These are phyloP conservation scores for Cardamine chenopodiifolia DNA, from an alignment of 345 rosid species.

Conservation along the genomic window DNA sequence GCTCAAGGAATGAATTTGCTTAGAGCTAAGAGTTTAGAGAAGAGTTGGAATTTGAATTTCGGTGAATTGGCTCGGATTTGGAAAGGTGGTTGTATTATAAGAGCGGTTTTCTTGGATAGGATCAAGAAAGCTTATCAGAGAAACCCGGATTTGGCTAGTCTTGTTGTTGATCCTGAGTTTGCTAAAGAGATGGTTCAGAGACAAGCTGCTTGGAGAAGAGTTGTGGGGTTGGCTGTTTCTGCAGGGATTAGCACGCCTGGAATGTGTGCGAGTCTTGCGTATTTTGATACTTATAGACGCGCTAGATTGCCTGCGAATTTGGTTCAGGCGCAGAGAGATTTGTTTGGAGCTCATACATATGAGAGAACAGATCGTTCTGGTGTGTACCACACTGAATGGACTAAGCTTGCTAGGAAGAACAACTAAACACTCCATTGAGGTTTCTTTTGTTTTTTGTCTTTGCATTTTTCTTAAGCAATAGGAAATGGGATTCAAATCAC, in stretches of 20 bases:
- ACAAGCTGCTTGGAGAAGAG: slow-evolving; percentile 99
- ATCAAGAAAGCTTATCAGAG: slow-evolving; percentile 95
- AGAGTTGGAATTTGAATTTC: slow-evolving; percentile 80
- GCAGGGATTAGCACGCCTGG: slow-evolving; percentile 97
- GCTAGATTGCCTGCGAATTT: slow-evolving; percentile 88
- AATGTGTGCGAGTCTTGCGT: slow-evolving; percentile 94
- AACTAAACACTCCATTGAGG: slow-evolving; percentile 57
- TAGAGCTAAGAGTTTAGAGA: slow-evolving; percentile 85
- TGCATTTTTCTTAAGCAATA: background rate
- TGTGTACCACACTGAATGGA: slow-evolving; percentile 86
- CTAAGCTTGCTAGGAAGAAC: slow-evolving; percentile 73
- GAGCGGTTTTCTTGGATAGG: slow-evolving; percentile 96
- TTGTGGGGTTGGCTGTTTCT: slow-evolving; percentile 83
- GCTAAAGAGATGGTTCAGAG: slow-evolving; percentile 97
- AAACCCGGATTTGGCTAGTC: slow-evolving; percentile 80
- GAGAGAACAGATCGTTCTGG: slow-evolving; percentile 89
- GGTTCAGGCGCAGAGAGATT: slow-evolving; percentile 97
- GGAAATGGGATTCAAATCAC: background rate
- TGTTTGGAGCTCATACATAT: slow-evolving; percentile 96
- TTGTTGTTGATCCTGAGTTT: slow-evolving; percentile 93
- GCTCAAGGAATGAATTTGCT: slow-evolving; percentile 97
- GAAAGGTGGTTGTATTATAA: slow-evolving; percentile 97
- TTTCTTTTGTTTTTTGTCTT: background rate
- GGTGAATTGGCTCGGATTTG: slow-evolving; percentile 94
- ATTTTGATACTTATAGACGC: slow-evolving; percentile 93